Base-by-base conservation (phyloP, 305 asterid genomes). In the Euphrasia arctica region DNA sequence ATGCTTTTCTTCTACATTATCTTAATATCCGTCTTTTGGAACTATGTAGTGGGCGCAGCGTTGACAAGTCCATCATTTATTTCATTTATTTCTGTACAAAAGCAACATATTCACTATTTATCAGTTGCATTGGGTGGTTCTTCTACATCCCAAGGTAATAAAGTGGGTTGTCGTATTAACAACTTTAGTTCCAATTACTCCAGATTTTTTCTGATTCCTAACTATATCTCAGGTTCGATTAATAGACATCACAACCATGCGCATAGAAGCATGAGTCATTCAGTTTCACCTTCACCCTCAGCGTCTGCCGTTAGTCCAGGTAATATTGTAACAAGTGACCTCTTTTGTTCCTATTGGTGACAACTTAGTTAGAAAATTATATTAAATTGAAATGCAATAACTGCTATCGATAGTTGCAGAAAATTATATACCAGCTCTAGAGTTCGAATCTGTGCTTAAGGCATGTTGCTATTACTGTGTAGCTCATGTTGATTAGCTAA, bases 271-370 rank as follows among this genome's bases (percentile, higher is more conserved):
- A 79, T 71, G 72, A 69, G 73, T 47, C 92, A 4, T 59, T 75
- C 78, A 49, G 70, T 78, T 72, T 82, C 99, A 63, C 96, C 95
- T 34, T 72, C 91, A 75, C 98, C 95, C 22, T 18, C 22, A 18
- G 22, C 22, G 15, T 77, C 96, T 27, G 60, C 80, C 42, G 7
- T 36, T 67, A 60, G 77, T 72, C 71, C 89, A 72, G 99, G 99
- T 90, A 82, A 54, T 66, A 5, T 45, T 71, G 66, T 66, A 62
- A 27, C 1, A 5, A 11, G 52, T 48, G 14, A 48, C 13, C 18
- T 13, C 7, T 48, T 48, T n/a, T 48, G 22, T 22, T 14, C 54
- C 54, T 48, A 3, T 13, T 48, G 7, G 13, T 48, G 54, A 12
- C 13, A 4, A 48, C 0, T 13, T 1, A 13, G 54, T 13, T 12